Base-by-base conservation (phyloP, 2,329 filamentous ascomycete species). In the Fusarium euwallaceae region DNA sequence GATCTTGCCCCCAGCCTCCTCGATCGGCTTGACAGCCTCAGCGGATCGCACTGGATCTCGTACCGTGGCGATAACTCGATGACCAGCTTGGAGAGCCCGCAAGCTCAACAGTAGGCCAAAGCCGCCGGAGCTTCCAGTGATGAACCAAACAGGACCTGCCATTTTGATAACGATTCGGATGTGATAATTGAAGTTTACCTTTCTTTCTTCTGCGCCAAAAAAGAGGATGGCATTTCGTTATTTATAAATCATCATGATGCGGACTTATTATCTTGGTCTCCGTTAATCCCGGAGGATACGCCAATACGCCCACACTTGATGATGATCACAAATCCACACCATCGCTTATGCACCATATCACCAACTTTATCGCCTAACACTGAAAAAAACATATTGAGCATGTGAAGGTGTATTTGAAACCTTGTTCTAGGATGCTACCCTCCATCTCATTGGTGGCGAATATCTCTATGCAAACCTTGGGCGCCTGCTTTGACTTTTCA, bases 1-100 rank as follows among this genome's bases (percentile, higher is more conserved):
- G 24, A 82, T 67, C 16, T 72, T 67, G 7, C 78, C 80, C 10
- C 78, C 80, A 6, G 75, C 78, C 10, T 70, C 56, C 45, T 77
- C 66, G 16, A 78, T 77, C 7, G 63, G 66, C 6, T 61, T 29
- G 32, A 77, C 68, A 3, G 76, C 76, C 14, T 67, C 41, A 7
- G 73, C 64, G 4, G 76, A 74, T 58, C 65, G 71, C 2, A 48
- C 34, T 1, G 61, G 27, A 16, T 76, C 71, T 9, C 76, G 71
- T 14, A 78, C 69, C 10, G 76, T 76, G 2, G 67, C 65, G 11
- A 78, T 72, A 12, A 72, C 76, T 41, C 36, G 66, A 45, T 78
- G 73, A 2, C 76, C 73, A 10, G 75, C 73, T 20, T 70, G 60
- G 1, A 78, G 62, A 10, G 65, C 76, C 62, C 61, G 53, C 20